Evolutionary conservation across 2,329 filamentous ascomycete species (phyloP), one percentile per base, ranked within the genome.

Genomic region (Ambrosiella cleistominuta): DNA sequence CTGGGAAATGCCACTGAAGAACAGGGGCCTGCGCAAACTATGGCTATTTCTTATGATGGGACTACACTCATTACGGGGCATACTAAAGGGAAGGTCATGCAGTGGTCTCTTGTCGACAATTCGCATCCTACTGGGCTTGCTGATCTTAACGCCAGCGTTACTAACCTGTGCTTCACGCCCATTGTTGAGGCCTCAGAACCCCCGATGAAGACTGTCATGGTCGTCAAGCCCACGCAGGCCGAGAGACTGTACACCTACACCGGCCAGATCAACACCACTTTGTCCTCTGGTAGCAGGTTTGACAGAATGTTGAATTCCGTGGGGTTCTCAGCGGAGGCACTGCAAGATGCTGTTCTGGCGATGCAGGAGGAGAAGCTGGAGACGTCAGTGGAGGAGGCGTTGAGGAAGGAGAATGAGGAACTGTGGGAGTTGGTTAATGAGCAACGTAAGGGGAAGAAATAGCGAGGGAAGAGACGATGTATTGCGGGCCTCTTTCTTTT

Each of bases 1-100:
- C 76, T 77, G 61, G 74, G 80, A 65, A 70, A 79, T 60, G 74
- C 78, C 6, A 80, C 82, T 40, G 72, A 77, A 51, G 81, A 88
- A 56, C 76, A 78, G 17, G 87, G 86, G 11, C 74, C 79, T 11
- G 79, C 79, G 3, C 77, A 82, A 27, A 86, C 85, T 65, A 67
- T 95, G 59, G 78, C 79, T 17, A 70, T 94, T 57, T 90, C 81
- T 66, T 90, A 93, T 69, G 91, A 96, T 67, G 86, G 88, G 35
- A 89, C 84, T 49, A 79, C 76, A 7, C 72, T 96, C 19, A 70
- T 95, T 35, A 89, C 89, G 2, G 90, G 90, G 5, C 90, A 97
- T 66, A 73, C 79, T 15, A 85, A 79, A 64, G 91, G 91, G 55
- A 86, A 86, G 65, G 77, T 96, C 45, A 72, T 88, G 38, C 76